Base-by-base conservation (phyloP, 345 rosid genomes). In the Abelmoschus esculentus region DNA sequence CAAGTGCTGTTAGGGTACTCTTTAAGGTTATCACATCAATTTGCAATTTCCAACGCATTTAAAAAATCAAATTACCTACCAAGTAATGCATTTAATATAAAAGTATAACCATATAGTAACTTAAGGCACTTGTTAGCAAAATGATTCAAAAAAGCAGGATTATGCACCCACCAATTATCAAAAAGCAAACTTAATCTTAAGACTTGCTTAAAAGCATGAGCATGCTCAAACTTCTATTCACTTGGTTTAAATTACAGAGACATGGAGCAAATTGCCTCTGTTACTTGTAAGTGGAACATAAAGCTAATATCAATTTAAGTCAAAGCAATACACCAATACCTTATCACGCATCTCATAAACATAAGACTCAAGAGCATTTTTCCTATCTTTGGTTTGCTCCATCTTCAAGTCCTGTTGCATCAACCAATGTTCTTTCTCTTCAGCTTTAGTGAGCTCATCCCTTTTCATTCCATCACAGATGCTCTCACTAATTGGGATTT, bases 261-360 rank as follows among this genome's bases (percentile, higher is more conserved):
- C 36, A 13, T 22, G 66, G 29, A 38, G 31, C 66, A 64, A 64
- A 19, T 28, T 9, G 6, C 54, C 53, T 64, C 34, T 64, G 13
- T 62, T 64, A 19, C 13, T 66, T 66, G 36, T 49, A 4, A 36
- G 72, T 9, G 18, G 18, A 52, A 54, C 0, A 54, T 50, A 69
- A 36, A 55, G 61, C 62, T 69, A 13, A 14, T 4, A 55, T 46
- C 61, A 52, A 44, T 36, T 61, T 14, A 55, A 61, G 38, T 61
- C 31, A 29, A 3, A 61, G 68, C 61, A 34, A 58, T 86, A 90
- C 93, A 55, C 65, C 61, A 34, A 58, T 86, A 90, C 96, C 93
- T 90, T 90, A 75, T 85, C 85, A 64, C 96, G 96, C 79, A 81
- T 88, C 61, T 88, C 96, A 78, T 90, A 90, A 72, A 90, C 96